Evolutionary conservation across 306 rosid genomes (phyloP).

Genomic region (Gleditsia sinensis): DNA sequence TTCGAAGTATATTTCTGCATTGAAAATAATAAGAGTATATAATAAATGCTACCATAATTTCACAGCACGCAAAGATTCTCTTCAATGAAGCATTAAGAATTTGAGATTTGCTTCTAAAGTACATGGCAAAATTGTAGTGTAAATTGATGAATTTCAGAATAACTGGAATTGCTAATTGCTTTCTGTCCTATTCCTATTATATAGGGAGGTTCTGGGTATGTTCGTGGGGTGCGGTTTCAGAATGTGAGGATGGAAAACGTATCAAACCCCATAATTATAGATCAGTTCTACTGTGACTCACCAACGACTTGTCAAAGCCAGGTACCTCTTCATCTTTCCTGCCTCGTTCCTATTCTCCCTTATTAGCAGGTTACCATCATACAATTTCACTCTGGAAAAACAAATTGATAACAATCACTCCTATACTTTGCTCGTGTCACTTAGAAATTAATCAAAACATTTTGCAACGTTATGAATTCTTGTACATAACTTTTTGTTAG

Average conservation of each 20-base stretch:
- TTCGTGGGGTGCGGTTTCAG: conserved; percentile 77
- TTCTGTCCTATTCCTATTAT: conserved; percentile 23
- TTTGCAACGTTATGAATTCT: neutral
- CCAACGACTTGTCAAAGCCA: conserved; percentile 71
- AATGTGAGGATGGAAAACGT: conserved; percentile 84
- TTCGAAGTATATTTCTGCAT: neutral
- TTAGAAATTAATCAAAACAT: neutral
- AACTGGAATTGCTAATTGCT: conserved; percentile 20
- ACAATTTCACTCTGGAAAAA: neutral
- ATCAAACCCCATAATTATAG: conserved; percentile 85
- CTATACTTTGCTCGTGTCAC: neutral
- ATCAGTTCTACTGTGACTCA: conserved; percentile 98
- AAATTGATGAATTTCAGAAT: conserved; percentile 16
- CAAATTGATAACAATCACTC: neutral
- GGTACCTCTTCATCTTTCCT: conserved; percentile 49
- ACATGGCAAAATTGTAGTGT: neutral
- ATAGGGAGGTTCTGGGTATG: conserved; percentile 98
- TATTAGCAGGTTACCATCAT: neutral
- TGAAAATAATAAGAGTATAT: neutral
- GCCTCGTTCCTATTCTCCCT: neutral
- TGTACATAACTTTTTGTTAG: conserved; percentile 41
- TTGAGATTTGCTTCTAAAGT: neutral
- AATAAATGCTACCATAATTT: neutral
- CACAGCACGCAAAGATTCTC: neutral
- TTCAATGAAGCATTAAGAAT: conserved; percentile 2